Evolutionary conservation across 2,329 filamentous ascomycete species (phyloP), one percentile per base, ranked within the genome.

Genomic region (Fusarium anguioides): DNA sequence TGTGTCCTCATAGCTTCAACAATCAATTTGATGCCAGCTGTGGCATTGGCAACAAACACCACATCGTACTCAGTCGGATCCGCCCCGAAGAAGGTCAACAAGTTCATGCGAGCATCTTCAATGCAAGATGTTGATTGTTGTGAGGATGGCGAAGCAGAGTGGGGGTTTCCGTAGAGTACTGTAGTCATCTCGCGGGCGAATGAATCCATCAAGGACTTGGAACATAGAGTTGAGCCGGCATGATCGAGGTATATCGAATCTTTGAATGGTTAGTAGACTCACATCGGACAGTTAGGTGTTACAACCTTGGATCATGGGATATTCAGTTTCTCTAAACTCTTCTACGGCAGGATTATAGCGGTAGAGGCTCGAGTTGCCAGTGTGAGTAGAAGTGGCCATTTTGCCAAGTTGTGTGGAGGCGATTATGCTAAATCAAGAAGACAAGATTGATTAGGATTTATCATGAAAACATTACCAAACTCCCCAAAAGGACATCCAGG

Each of bases 41-140:
- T 98, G 20, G 95, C 92, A 77, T 98, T 98, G 33, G 93, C 89
- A 24, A 96, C 93, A 75, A 98, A 98, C 2, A 97, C 87, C 4
- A 98, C 79, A 72, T 97, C 94, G 70, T 96, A 98, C 3, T 92
- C 83, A 11, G 88, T 84, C 4, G 94, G 92, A 66, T 94, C 89
- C 4, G 94, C 94, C 40, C 90, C 89, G 79, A 97, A 94, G 72
- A 96, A 93, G 4, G 82, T 82, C 29, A 98, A 81, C 4, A 92
- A 83, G 15, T 87, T 84, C 33, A 93, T 79, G 10, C 95, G 88
- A 27, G 91, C 82, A 76, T 94, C 88, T 66, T 97, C 94, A 56
- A 97, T 87, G 8, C 90, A 85, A 3, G 86, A 83, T 1, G 91
- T 91, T 0, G 92, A 90, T 29, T 89, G 83, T 73, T 96, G 93